Evolutionary conservation across 257 asterid genomes (phyloP).

Genomic region (Mitragyna speciosa): DNA sequence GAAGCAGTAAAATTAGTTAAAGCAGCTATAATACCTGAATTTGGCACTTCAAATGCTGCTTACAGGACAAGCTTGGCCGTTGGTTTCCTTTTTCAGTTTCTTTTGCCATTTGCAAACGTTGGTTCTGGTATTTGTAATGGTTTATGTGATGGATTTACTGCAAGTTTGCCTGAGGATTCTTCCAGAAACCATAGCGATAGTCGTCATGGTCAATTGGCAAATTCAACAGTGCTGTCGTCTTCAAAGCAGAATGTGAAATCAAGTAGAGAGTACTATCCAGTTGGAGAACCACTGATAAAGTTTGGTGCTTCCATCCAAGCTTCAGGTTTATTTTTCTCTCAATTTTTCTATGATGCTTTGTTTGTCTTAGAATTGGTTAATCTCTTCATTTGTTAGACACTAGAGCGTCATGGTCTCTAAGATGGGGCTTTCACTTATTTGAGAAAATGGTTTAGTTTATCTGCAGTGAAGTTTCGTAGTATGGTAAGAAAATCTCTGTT

Average conservation of each 20-base stretch:
- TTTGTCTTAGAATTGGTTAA: background rate
- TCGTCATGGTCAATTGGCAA: slow-evolving; percentile 20
- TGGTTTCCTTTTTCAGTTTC: slow-evolving; percentile 54
- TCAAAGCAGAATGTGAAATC: slow-evolving; percentile 55
- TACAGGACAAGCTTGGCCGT: slow-evolving; percentile 60
- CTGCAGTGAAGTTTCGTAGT: background rate
- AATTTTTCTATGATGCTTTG: background rate
- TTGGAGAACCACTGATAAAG: slow-evolving; percentile 63
- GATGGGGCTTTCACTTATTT: no score
- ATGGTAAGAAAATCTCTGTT: background rate
- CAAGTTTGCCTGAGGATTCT: slow-evolving; percentile 20
- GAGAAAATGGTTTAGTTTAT: background rate
- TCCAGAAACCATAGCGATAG: slow-evolving; percentile 12
- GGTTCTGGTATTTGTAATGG: slow-evolving; percentile 17
- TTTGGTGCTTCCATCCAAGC: slow-evolving; percentile 65
- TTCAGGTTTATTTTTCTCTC: slow-evolving; percentile 43
- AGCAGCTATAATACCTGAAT: slow-evolving; percentile 49
- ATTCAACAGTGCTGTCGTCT: slow-evolving; percentile 43
- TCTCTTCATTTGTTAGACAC: background rate
- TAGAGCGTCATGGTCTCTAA: no score
- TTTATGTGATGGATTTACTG: slow-evolving; percentile 21
- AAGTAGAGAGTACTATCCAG: slow-evolving; percentile 58
- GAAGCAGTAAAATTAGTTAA: slow-evolving; percentile 52
- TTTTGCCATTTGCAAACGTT: slow-evolving; percentile 29
- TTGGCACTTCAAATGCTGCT: slow-evolving; percentile 50